Conservation (phyloP, 192 early-diverging fungal species). For the Coemansia sp. region DNA sequence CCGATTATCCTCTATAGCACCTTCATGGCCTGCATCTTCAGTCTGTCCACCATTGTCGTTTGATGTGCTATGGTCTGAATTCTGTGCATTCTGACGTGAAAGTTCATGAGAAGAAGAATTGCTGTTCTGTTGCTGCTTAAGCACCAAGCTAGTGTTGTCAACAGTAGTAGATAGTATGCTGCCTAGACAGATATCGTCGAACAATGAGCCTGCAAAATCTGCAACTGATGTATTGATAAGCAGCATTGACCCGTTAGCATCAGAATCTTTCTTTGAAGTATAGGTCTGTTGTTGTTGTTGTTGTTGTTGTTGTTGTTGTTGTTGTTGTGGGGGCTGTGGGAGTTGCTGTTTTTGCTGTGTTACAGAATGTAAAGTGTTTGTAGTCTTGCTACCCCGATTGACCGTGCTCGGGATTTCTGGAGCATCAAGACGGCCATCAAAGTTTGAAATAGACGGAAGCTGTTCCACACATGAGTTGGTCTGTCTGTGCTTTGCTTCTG, state of each 20-base stretch:
- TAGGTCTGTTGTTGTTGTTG: background rate
- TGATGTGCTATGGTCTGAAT: background rate
- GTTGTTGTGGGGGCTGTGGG: too few species aligned
- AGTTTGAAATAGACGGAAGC: background rate
- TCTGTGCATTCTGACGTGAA: background rate
- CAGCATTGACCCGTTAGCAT: background rate
- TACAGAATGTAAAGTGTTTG: too few species aligned
- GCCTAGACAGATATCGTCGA: slow-evolving; percentile 19
- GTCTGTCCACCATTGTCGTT: background rate
- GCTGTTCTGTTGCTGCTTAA: background rate
- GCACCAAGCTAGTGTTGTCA: background rate
- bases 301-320: too few species aligned
- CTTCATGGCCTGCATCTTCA: background rate
- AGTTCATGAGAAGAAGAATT: background rate
- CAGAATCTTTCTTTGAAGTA: background rate
- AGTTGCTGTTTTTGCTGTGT: too few species aligned
- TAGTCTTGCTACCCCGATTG: background rate
- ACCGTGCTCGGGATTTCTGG: background rate
- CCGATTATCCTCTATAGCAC: background rate
- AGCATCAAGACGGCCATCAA: background rate
- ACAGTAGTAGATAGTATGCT: slow-evolving; percentile 4
- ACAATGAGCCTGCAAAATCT: slow-evolving; percentile 31
- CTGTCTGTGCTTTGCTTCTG: background rate
- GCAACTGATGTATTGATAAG: slow-evolving; percentile 28
- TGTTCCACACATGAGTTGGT: background rate